Evolutionary conservation across 805 yeast genomes (phyloP), one percentile per base, ranked within the genome.

Genomic region (Wickerhamiella sergipiensis): DNA sequence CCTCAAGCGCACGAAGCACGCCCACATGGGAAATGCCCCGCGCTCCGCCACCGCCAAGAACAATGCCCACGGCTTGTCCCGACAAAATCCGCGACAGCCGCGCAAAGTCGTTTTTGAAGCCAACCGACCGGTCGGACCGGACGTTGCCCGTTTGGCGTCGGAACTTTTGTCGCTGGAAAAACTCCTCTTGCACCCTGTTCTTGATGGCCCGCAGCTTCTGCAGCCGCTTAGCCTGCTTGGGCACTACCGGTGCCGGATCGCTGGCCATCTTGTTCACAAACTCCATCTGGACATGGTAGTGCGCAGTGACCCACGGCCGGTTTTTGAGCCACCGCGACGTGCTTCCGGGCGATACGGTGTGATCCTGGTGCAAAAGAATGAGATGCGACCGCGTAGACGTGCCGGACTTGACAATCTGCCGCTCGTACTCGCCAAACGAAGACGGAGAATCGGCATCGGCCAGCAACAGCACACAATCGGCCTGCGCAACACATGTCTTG

Each of bases 21-120:
- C 98, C 98, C 42, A 90, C 73, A 64, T 90, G 98, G 13, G 95
- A 78, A 13, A 90, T 73, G 1, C 98, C 98, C 58, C 97, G 73
- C 0, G 97, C 95, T 43, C 98, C 98, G 42, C 98, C 98, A 13
- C 98, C 98, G 6, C 98, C 98, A 3, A 90, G 71, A 6, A 90
- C 97, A 18, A 92, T 70, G 0, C 97, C 98, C 42, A 92, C 85
- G 0, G 96, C 95, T 63, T 88, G 87, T 7, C 95, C 95, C 0
- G 96, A 85, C 15, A 90, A 67, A 8, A 92, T 76, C 60, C 98
- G 75, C 0, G 98, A 97, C 38, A 90, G 67, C 52, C 98, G 74
- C 65, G 86, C 71, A 64, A 92, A 92, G 64, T 90, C 98, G 63
- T 82, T 83, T 64, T 89, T 89, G 63, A 85, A 88, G 19, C 29